Base-by-base conservation (phyloP, 352 stramenopile species). In the Phytophthora meadii region DNA sequence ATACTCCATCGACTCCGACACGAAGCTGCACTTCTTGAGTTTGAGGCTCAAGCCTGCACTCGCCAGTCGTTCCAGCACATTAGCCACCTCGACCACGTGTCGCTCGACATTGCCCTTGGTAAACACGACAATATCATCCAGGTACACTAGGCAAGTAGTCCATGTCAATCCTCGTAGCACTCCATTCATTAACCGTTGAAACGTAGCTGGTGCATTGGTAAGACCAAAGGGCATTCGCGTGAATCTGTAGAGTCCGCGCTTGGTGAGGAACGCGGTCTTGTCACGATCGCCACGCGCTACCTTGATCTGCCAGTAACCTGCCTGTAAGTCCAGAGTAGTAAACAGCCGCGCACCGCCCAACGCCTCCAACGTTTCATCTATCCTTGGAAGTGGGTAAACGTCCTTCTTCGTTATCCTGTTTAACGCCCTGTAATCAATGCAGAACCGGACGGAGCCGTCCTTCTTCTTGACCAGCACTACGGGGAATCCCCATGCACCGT, bases 381-480 rank as follows among this genome's bases (percentile, higher is more conserved):
- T 61, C n/a, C 53, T 8, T 4, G 53, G 41, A 1, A 61, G 17
- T 2, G 53, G 53, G 17, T 61, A 61, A 7, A 61, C 41, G 7
- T 61, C 53, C 5, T 36, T 41, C 32, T 52, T 52, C 6, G 27
- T 59, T 30, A 30, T 30, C 6, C 27, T 4, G 6, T 30, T 30
- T 8, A 30, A 7, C 27, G 27, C 27, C 27, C 2, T 0, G 34
- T 50, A 50, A 9, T 50, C 52, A 2, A 59, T 30, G 19, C 39
- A 59, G 22, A 59, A 59, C 2, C 37, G 15, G 3, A 59, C 17
- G 1, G 11, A 11, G 5, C 52, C 52, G 14, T 50, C 52, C 25
- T 59, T 59, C 52, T 59, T 44, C 12, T 28, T 14, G 11, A 50
- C 52, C 4, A 59, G 7, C 1, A 59, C 52, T n/a, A 59, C 52